A percentile compares a stretch with the other conserved stretches of the same genome.
Evolutionary conservation across 192 early-diverging fungal species (phyloP).

Genomic region (Lobosporangium transversale): DNA sequence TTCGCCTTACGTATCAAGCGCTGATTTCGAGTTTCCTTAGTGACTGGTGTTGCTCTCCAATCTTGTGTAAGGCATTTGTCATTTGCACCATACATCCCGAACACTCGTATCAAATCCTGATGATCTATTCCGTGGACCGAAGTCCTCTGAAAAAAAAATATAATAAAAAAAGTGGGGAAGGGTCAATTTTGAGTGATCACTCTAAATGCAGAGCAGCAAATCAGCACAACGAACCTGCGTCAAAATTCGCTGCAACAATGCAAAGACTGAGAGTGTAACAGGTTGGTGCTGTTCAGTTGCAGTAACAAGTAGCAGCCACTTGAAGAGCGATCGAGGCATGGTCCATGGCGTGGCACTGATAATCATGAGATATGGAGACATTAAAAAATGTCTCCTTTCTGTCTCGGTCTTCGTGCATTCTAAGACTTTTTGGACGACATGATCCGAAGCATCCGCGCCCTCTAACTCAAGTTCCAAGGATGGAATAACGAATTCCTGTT

Average conservation of each 20-base stretch:
- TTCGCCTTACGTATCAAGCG: conserved; percentile 18
- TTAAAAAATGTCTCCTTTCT: conserved; percentile 18
- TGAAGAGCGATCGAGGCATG: conserved; percentile 38
- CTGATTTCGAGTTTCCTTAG: conserved; percentile 6
- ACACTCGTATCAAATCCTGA: conserved; percentile 19
- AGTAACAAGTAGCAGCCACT: conserved; percentile 34
- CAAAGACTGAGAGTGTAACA: conserved; percentile 20
- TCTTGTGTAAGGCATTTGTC: conserved; percentile 13
- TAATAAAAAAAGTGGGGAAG: too few relatives aligned
- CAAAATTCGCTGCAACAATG: conserved; percentile 15
- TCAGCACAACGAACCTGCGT: conserved; percentile 30
- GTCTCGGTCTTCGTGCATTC: conserved; percentile 13
- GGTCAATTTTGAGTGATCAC: too few relatives aligned
- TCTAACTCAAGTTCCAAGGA: conserved; percentile 4
- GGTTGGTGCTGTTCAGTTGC: conserved; percentile 18
- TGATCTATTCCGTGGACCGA: conserved; percentile 26
- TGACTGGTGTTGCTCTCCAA: conserved; percentile 34
- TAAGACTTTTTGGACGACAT: conserved; percentile 21
- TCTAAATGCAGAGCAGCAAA: too few relatives aligned
- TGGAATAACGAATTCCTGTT: conserved; percentile 1
- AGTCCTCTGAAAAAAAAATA: conserved; percentile 10
- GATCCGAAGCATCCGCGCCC: conserved; percentile 8
- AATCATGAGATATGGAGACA: conserved; percentile 17
- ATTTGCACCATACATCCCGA: conserved; percentile 32
- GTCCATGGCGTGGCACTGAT: conserved; percentile 25